These are phyloP conservation scores for Malania oleifera DNA, from an alignment of 164 flowering plant species.

Conservation along the genomic window DNA sequence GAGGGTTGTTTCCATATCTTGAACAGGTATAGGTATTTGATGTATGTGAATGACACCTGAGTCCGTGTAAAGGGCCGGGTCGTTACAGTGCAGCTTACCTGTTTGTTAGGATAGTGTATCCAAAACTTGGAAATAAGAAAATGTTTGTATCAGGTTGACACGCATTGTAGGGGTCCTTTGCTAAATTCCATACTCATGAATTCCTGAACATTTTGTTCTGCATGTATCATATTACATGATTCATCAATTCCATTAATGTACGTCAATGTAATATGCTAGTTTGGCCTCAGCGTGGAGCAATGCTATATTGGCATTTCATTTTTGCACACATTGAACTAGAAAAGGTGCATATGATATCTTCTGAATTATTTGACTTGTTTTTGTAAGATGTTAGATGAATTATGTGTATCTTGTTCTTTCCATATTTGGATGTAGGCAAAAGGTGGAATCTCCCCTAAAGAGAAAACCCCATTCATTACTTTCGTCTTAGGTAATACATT, in stretches of 20 bases:
- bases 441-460: conserved; percentile 23
- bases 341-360: no score
- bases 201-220: background rate
- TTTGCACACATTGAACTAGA: no score
- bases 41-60: no score
- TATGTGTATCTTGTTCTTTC: conserved; percentile 7
- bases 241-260: background rate
- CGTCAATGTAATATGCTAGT: no score
- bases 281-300: no score
- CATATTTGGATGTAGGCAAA: conserved; percentile 40
- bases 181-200: background rate
- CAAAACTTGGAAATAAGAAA: background rate
- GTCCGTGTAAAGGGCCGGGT: no score
- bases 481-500: conserved; percentile 72
- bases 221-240: background rate
- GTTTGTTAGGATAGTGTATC: no score
- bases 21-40: no score
- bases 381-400: background rate
- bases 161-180: background rate
- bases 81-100: no score
- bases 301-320: no score
- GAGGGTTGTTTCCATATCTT: no score
- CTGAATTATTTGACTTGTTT: no score
- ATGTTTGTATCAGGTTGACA: background rate
- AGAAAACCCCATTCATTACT: conserved; percentile 52